A percentile compares a stretch with the other conserved stretches of the same genome.
Conservation (phyloP, 768 basidiomycete species). For the Jaapia argillacea region DNA sequence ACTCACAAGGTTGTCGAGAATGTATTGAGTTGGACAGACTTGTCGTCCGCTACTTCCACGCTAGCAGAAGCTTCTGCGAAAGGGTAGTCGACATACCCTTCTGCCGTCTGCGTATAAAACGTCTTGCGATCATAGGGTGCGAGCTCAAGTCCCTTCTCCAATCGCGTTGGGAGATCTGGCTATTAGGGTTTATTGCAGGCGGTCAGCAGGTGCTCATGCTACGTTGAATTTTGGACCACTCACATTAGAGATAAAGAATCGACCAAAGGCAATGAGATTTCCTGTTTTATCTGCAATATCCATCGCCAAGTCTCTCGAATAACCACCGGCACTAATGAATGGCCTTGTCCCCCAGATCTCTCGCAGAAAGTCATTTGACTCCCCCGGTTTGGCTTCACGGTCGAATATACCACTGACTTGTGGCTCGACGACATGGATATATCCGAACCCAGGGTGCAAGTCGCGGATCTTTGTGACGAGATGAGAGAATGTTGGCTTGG, state of each 20-base stretch:
- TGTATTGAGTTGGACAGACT: too few species aligned
- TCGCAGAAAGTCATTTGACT: slow-evolving; percentile 9
- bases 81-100: slow-evolving; percentile 11
- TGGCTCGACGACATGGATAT: slow-evolving; percentile 21
- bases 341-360: slow-evolving; percentile 9
- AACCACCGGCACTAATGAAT: slow-evolving; percentile 11
- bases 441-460: slow-evolving; percentile 19
- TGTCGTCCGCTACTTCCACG: too few species aligned
- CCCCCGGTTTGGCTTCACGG: not conserved
- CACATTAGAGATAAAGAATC: slow-evolving; percentile 15
- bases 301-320: slow-evolving; percentile 10
- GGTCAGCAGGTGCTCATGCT: not conserved
- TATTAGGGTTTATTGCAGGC: not conserved
- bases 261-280: slow-evolving; percentile 14
- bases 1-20: too few species aligned
- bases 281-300: slow-evolving; percentile 7
- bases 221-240: not conserved
- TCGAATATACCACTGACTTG: not conserved
- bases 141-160: slow-evolving; percentile 7
- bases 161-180: slow-evolving; percentile 10
- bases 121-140: slow-evolving; percentile 7
- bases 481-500: slow-evolving; percentile 17
- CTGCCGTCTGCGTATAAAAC: slow-evolving; percentile 4
- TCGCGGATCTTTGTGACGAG: slow-evolving; percentile 11
- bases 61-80: slow-evolving; percentile 8